Evolutionary conservation across 2,329 filamentous ascomycete species (phyloP).

Genomic region (Nannizziopsis barbatae): DNA sequence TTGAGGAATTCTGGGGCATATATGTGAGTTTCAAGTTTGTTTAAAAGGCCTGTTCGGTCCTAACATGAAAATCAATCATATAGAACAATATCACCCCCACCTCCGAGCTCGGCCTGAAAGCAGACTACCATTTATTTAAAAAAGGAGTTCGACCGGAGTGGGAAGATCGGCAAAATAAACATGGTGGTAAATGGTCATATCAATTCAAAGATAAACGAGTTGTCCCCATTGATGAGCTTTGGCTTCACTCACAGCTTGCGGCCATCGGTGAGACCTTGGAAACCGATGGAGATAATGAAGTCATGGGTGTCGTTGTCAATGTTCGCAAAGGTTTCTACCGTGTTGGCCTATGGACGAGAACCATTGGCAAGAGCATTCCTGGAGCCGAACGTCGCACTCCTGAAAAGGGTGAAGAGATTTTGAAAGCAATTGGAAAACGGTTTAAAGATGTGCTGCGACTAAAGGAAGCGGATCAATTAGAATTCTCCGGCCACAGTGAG

Average conservation of each 20-base stretch:
- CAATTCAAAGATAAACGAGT: constrained; percentile 79
- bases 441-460: constrained; percentile 91
- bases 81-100: constrained; percentile 98
- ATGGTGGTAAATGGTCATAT: constrained; percentile 98
- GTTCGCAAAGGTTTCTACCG: constrained; percentile 97
- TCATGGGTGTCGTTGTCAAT: constrained; percentile 99
- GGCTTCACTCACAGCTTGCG: constrained; percentile 92
- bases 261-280: constrained; percentile 97
- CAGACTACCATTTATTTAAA: constrained; percentile 99
- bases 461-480: constrained; percentile 62
- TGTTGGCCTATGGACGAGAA: constrained; percentile 94
- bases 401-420: constrained; percentile 75
- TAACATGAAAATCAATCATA: constrained; percentile 2
- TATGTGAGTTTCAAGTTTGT: constrained; percentile 56
- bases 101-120: constrained; percentile 91
- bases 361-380: constrained; percentile 72
- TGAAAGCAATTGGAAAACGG: constrained; percentile 70
- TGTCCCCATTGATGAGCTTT: constrained; percentile 85
- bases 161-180: constrained; percentile 98
- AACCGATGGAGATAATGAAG: constrained; percentile 81
- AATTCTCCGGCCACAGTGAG: constrained; percentile 96
- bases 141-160: constrained; percentile 92
- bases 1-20: constrained; percentile 99
- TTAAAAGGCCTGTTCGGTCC: background rate
- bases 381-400: constrained; percentile 62